Evolutionary conservation across 2,329 filamentous ascomycete species (phyloP).

Genomic region (Teratosphaeria nubilosa): DNA sequence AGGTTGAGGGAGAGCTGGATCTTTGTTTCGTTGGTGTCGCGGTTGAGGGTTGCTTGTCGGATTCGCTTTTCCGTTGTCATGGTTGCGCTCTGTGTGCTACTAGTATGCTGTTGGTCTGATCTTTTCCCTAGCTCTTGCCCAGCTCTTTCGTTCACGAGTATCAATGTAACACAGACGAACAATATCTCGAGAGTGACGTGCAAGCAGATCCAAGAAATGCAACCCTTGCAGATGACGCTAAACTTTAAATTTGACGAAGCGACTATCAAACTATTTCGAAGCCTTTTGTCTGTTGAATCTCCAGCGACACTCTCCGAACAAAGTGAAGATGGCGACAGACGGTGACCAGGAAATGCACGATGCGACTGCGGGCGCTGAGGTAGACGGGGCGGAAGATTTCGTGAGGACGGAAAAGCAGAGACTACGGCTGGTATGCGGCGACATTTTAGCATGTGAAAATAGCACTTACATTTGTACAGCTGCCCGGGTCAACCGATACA

Average conservation of each 20-base stretch:
- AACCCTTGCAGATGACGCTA: slow-evolving; percentile 8
- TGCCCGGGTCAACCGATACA: slow-evolving; percentile 72
- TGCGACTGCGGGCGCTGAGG: slow-evolving; percentile 35
- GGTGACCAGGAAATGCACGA: slow-evolving; percentile 28
- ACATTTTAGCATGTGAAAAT: background rate
- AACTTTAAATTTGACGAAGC: slow-evolving; percentile 5
- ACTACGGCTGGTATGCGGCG: slow-evolving; percentile 33
- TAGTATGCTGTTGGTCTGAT: background rate
- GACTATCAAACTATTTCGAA: background rate
- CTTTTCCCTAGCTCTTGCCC: background rate
- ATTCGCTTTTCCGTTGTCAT: slow-evolving; percentile 23
- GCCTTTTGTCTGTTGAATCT: background rate
- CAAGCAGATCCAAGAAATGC: background rate
- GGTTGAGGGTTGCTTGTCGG: slow-evolving; percentile 68
- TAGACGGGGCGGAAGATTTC: slow-evolving; percentile 27
- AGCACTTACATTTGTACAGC: slow-evolving; percentile 37
- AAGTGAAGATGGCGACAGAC: slow-evolving; percentile 12
- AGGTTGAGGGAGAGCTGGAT: slow-evolving; percentile 88
- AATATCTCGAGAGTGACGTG: background rate
- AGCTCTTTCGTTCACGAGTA: background rate
- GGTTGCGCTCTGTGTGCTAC: background rate
- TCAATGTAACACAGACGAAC: background rate
- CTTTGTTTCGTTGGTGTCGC: slow-evolving; percentile 96
- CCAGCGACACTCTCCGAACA: background rate
- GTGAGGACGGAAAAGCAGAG: slow-evolving; percentile 31